Percentiles rank a stretch among this genome's conserved stretches.
phyloP scores from a whole-genome alignment of 2,329 filamentous ascomycete genomes.

The Aureobasidium namibiae region DNA sequence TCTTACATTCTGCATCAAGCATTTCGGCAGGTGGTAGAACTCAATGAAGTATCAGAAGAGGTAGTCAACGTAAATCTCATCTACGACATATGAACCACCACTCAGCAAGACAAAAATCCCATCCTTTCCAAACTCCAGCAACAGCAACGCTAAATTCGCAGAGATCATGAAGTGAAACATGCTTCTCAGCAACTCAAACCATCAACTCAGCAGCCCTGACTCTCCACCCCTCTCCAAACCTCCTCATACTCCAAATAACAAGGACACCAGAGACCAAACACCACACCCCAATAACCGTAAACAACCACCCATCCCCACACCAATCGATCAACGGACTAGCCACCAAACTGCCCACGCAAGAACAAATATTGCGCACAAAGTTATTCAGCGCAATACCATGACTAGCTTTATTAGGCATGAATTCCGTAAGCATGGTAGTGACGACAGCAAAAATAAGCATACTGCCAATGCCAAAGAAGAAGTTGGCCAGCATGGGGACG shows the following conservation, averaged over 20 bases:
- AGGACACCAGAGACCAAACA: slow-evolving; percentile 20
- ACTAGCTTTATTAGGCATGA: slow-evolving; percentile 63
- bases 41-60: not conserved
- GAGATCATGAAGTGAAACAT: too few species aligned
- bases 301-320: slow-evolving; percentile 69
- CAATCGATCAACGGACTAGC: slow-evolving; percentile 61
- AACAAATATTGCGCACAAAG: slow-evolving; percentile 70
- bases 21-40: too few species aligned
- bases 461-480: slow-evolving; percentile 60
- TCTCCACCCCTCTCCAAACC: slow-evolving; percentile 25
- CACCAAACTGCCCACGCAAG: slow-evolving; percentile 61
- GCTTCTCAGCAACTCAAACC: too few species aligned
- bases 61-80: not conserved
- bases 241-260: slow-evolving; percentile 28
- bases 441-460: slow-evolving; percentile 71
- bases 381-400: slow-evolving; percentile 75
- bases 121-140: not conserved
- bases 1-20: too few species aligned
- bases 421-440: slow-evolving; percentile 80
- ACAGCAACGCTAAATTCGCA: not conserved
- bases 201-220: not conserved
- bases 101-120: not conserved
- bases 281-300: slow-evolving; percentile 45
- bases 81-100: not conserved
- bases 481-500: slow-evolving; percentile 37